Percentiles rank a stretch among this genome's conserved stretches.
Conservation (phyloP, 192 early-diverging fungal genomes). For the Backusella morwellensis region DNA sequence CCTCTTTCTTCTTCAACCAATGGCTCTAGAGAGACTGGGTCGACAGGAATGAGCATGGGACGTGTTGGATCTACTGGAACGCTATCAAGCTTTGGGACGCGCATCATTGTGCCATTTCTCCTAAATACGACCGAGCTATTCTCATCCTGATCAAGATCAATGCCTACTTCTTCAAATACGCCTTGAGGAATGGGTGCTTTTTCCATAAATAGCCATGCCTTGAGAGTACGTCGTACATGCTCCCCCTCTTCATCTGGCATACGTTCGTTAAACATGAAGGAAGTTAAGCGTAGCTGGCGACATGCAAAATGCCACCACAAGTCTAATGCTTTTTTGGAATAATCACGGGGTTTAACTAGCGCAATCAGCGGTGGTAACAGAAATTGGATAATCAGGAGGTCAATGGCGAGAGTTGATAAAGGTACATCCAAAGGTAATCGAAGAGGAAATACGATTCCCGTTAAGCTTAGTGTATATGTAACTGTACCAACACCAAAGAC, state of each 20-base stretch:
- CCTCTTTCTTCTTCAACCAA: conserved; percentile 58
- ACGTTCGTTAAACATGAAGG: conserved; percentile 79
- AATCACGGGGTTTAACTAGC: conserved; percentile 59
- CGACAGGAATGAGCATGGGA: conserved; percentile 79
- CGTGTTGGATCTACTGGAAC: conserved; percentile 78
- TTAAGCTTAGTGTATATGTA: conserved; percentile 34
- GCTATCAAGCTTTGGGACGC: conserved; percentile 85
- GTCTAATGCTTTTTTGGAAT: conserved; percentile 45
- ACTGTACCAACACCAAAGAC: conserved; percentile 68
- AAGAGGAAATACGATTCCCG: conserved; percentile 56
- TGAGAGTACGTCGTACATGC: conserved; percentile 50
- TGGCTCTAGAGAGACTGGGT: conserved; percentile 49
- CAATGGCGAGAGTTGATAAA: conserved; percentile 73
- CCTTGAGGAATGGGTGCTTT: conserved; percentile 52
- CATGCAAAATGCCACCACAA: conserved; percentile 77
- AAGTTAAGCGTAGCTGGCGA: conserved; percentile 64
- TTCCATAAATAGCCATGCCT: conserved; percentile 50
- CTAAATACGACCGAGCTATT: conserved; percentile 53
- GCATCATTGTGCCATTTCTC: conserved; percentile 63
- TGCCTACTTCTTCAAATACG: conserved; percentile 45
- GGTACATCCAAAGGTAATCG: conserved; percentile 56
- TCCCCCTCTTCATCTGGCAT: conserved; percentile 72
- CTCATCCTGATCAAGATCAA: conserved; percentile 43
- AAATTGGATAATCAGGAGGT: conserved; percentile 73
- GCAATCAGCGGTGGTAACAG: conserved; percentile 65